phyloP scores from a whole-genome alignment of 208 protist species.

The Trypanosoma platydactyli region DNA sequence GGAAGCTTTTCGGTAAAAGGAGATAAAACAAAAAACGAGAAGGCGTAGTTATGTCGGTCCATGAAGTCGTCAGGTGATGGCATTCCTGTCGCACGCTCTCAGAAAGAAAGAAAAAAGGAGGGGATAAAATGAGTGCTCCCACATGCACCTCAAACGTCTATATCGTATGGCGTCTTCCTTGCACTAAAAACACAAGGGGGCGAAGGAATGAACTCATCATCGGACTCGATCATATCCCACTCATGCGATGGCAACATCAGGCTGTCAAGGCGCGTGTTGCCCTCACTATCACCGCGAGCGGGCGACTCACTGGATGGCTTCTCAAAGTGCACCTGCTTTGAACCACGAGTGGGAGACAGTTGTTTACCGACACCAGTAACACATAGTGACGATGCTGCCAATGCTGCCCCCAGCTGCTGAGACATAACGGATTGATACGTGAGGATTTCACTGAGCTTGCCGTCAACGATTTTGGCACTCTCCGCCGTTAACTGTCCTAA shows the following conservation, averaged over 20 bases:
- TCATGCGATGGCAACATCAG: slow-evolving; percentile 25
- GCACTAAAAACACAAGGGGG: background rate
- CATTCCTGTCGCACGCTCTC: too few relatives aligned
- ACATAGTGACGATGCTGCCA: too few relatives aligned
- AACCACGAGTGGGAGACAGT: background rate
- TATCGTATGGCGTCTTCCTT: slow-evolving; percentile 39
- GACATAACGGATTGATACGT: slow-evolving; percentile 28
- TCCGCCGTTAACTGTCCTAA: slow-evolving; percentile 22
- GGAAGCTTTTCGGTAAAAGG: too few relatives aligned
- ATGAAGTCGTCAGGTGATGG: too few relatives aligned
- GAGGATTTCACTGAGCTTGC: slow-evolving; percentile 34
- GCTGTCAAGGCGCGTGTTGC: slow-evolving; percentile 5
- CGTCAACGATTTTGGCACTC: slow-evolving; percentile 38
- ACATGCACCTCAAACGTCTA: too few relatives aligned
- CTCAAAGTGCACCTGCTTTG: slow-evolving; percentile 26
- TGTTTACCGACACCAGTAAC: too few relatives aligned
- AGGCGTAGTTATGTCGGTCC: too few relatives aligned
- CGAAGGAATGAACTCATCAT: slow-evolving; percentile 33
- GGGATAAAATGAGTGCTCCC: too few relatives aligned
- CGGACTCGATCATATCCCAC: slow-evolving; percentile 35
- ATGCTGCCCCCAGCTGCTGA: slow-evolving; percentile 12
- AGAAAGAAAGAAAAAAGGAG: too few relatives aligned
- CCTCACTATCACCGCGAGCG: background rate
- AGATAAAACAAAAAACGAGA: too few relatives aligned
- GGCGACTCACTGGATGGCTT: background rate